A percentile compares a stretch with the other conserved stretches of the same genome.
Evolutionary conservation across 768 basidiomycete genomes (phyloP).

Genomic region (Stropharia rugosoannulata): DNA sequence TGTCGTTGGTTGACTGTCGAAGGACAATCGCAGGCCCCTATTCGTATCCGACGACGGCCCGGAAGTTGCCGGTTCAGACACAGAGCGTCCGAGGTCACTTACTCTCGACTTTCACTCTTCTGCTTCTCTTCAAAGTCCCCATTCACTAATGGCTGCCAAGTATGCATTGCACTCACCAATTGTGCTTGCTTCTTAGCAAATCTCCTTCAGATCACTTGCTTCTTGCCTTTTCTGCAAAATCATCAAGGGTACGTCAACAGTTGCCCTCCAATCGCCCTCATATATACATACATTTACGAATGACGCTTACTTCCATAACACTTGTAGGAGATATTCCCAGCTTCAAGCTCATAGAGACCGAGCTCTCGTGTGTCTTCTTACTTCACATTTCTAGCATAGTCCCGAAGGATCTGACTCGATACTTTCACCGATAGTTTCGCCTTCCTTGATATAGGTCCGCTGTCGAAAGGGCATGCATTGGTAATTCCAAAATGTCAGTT

Average conservation of each 20-base stretch:
- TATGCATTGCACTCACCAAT: slow-evolving; percentile 14
- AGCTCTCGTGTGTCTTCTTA: slow-evolving; percentile 51
- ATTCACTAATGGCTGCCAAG: slow-evolving; percentile 35
- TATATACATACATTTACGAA: background rate
- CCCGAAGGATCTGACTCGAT: background rate
- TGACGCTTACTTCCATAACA: background rate
- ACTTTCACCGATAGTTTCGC: slow-evolving; percentile 52
- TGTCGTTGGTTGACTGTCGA: background rate
- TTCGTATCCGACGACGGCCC: background rate
- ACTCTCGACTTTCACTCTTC: background rate
- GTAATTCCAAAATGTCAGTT: slow-evolving; percentile 88
- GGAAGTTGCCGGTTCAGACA: background rate
- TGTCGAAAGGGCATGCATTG: slow-evolving; percentile 88
- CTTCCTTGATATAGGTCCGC: slow-evolving; percentile 91
- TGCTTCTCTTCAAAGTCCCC: background rate
- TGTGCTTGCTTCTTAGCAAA: background rate
- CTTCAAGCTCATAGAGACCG: slow-evolving; percentile 80
- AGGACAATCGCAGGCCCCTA: background rate
- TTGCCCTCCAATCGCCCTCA: background rate
- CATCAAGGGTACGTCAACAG: slow-evolving; percentile 62
- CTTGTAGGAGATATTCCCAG: slow-evolving; percentile 82
- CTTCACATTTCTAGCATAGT: background rate
- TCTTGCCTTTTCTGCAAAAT: slow-evolving; percentile 95
- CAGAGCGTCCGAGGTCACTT: background rate
- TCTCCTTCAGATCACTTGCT: slow-evolving; percentile 46